These are phyloP conservation scores for Leucosporidium yakuticum DNA, from an alignment of 768 basidiomycete genomes.

Conservation along the genomic window DNA sequence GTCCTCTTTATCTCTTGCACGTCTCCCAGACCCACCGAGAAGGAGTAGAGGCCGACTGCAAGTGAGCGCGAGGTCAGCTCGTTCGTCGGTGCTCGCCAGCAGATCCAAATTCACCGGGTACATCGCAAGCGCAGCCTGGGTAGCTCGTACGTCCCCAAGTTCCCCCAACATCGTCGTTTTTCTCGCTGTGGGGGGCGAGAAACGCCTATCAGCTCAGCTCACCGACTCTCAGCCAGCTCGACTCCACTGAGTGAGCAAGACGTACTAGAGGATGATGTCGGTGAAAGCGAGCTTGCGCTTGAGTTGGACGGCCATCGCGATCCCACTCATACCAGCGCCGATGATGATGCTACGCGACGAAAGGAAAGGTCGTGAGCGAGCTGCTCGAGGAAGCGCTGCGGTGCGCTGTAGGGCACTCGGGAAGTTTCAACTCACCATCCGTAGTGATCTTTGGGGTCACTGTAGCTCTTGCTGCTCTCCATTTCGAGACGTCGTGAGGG, in stretches of 20 bases:
- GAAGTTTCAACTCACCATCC: neutral
- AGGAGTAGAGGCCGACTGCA: too few species aligned
- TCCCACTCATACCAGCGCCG: slow-evolving; percentile 37
- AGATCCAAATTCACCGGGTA: too few species aligned
- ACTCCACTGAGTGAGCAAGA: neutral
- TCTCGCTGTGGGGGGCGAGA: neutral
- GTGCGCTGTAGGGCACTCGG: neutral
- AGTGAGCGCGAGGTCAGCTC: too few species aligned
- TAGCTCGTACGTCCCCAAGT: neutral
- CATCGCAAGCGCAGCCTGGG: neutral
- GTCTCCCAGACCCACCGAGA: too few species aligned
- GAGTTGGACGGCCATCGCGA: slow-evolving; percentile 36
- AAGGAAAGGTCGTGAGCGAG: neutral
- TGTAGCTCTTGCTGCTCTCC: too few species aligned
- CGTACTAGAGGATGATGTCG: slow-evolving; percentile 36
- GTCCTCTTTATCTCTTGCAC: too few species aligned
- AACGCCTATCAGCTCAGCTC: neutral
- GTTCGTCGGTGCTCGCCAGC: too few species aligned
- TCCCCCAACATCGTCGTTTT: neutral
- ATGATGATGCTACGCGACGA: slow-evolving; percentile 27
- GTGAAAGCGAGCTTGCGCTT: slow-evolving; percentile 30
- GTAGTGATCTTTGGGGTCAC: neutral
- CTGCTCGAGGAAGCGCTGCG: neutral
- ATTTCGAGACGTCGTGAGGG: too few species aligned
- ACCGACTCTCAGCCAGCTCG: neutral